Conservation (phyloP, 345 rosid genomes). For the Melaleuca alternifolia region DNA sequence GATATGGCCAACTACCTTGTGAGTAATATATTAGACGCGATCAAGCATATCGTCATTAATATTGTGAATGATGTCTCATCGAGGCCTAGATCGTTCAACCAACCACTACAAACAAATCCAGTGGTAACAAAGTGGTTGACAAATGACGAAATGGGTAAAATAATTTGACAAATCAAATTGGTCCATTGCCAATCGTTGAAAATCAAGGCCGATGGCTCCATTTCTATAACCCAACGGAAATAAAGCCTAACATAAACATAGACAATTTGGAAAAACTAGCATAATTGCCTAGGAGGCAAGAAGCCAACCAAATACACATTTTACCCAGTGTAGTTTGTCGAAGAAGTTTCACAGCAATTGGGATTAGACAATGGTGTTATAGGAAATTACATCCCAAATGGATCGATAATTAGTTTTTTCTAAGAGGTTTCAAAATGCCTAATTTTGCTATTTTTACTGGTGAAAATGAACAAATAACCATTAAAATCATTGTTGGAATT, state of each 20-base stretch:
- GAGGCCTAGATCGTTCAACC: not conserved
- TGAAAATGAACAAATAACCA: not conserved
- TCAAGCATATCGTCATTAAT: not conserved
- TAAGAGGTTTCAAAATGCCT: too few species aligned
- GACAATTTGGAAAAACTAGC: not conserved
- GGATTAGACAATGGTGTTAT: too few species aligned
- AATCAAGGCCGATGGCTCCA: not conserved
- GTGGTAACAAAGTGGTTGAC: not conserved
- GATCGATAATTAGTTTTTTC: accelerated
- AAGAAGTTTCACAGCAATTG: too few species aligned
- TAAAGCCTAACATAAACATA: not conserved
- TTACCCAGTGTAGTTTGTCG: too few species aligned
- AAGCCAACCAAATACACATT: too few species aligned
- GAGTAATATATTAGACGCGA: not conserved
- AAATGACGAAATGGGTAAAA: not conserved
- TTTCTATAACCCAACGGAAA: not conserved
- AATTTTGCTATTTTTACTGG: accelerated
- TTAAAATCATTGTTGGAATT: too few species aligned
- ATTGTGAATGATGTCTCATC: not conserved
- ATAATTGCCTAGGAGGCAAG: not conserved
- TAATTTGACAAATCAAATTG: not conserved
- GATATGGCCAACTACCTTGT: not conserved
- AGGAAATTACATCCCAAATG: too few species aligned
- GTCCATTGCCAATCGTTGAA: not conserved
- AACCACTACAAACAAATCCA: not conserved